Conservation (phyloP, 2,329 filamentous ascomycete species). For the Claviceps spartinae region DNA sequence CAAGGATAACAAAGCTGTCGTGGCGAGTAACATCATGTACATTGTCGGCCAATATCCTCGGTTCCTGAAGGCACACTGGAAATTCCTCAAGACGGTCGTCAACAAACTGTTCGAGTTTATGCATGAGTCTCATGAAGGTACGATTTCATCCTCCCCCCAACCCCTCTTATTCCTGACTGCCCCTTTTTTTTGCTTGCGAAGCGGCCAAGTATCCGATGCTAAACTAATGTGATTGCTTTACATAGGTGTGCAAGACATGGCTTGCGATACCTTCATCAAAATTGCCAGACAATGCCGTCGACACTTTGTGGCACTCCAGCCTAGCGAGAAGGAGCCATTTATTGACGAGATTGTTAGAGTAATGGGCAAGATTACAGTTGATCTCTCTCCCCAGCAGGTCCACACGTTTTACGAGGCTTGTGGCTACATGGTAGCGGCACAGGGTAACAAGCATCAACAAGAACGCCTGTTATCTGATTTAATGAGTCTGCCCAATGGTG, state of each 20-base stretch:
- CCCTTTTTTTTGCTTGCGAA: not conserved
- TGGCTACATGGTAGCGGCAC: slow-evolving; percentile 96
- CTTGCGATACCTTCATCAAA: slow-evolving; percentile 99
- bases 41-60: slow-evolving; percentile 98
- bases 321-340: slow-evolving; percentile 87
- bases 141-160: slow-evolving; percentile 11
- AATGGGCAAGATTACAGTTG: slow-evolving; percentile 89
- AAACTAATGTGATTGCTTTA: not conserved
- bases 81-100: slow-evolving; percentile 97
- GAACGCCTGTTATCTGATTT: slow-evolving; percentile 82
- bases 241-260: slow-evolving; percentile 93
- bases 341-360: slow-evolving; percentile 97
- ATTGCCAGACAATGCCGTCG: slow-evolving; percentile 96
- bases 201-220: not conserved
- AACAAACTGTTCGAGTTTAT: slow-evolving; percentile 99
- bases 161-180: too few relatives aligned
- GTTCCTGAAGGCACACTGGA: slow-evolving; percentile 98
- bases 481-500: slow-evolving; percentile 85
- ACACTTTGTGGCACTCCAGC: slow-evolving; percentile 92
- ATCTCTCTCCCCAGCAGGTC: slow-evolving; percentile 90
- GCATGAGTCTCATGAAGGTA: slow-evolving; percentile 97
- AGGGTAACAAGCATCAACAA: slow-evolving; percentile 88
- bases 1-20: slow-evolving; percentile 98
- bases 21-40: slow-evolving; percentile 99
- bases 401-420: slow-evolving; percentile 99